phyloP scores from a whole-genome alignment of 2,329 filamentous ascomycete species.

The Xylariaceae sp. region DNA sequence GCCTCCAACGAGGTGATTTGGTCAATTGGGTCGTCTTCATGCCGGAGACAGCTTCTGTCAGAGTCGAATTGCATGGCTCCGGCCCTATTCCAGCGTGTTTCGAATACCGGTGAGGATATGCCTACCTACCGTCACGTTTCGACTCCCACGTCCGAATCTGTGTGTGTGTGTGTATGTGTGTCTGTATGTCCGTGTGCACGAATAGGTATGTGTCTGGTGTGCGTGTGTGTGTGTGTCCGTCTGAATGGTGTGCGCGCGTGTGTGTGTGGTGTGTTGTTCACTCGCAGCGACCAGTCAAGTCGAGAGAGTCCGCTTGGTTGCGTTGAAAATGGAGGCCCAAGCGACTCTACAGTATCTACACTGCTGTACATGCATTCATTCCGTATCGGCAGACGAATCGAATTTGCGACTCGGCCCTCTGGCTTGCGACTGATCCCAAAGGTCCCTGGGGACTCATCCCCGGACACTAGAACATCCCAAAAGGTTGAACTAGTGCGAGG shows the following conservation, averaged over 20 bases:
- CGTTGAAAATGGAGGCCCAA: slow-evolving; percentile 18
- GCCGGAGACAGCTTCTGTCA: not conserved
- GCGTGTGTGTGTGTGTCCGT: not conserved
- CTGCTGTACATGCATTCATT: slow-evolving; percentile 2
- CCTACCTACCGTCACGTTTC: not conserved
- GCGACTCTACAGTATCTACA: slow-evolving; percentile 4
- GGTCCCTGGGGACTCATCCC: slow-evolving; percentile 6
- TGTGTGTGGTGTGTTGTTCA: slow-evolving; percentile 19
- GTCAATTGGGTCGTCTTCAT: slow-evolving; percentile 3
- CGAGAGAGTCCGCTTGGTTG: slow-evolving; percentile 16
- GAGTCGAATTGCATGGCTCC: slow-evolving; percentile 4
- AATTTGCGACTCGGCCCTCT: slow-evolving; percentile 16
- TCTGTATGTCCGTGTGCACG: slow-evolving; percentile 11
- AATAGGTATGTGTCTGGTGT: slow-evolving; percentile 5
- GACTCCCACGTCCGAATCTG: not conserved
- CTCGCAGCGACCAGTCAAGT: slow-evolving; percentile 13
- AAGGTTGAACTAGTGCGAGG: slow-evolving; percentile 8
- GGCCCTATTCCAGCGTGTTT: not conserved
- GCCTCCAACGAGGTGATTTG: not conserved
- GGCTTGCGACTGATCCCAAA: slow-evolving; percentile 12
- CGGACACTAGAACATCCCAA: slow-evolving; percentile 9
- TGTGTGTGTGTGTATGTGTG: not conserved
- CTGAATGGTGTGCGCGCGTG: slow-evolving; percentile 1
- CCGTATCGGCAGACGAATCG: slow-evolving; percentile 10
- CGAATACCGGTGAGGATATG: slow-evolving; percentile 10